Conservation (phyloP, 2,329 filamentous ascomycete species). For the Diaporthe vaccinii region DNA sequence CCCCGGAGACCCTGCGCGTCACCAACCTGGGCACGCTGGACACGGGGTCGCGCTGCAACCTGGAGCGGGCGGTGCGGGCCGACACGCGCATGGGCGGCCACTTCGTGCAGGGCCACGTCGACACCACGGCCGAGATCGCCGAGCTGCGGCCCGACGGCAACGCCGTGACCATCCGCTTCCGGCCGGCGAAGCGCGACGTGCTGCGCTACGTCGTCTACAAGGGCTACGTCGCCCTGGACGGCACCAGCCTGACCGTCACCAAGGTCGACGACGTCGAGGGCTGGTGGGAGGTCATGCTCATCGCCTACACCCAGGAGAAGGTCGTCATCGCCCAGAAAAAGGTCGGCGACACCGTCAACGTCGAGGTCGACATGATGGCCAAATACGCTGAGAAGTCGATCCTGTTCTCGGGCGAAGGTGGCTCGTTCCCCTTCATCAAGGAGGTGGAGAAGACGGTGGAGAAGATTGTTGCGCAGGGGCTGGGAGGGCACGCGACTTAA, state of each 20-base stretch:
- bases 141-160: constrained; percentile 86
- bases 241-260: constrained; percentile 93
- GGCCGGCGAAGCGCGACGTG: constrained; percentile 76
- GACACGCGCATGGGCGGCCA: constrained; percentile 97
- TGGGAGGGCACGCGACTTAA: constrained; percentile 51
- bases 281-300: constrained; percentile 98
- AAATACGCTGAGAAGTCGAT: constrained; percentile 95
- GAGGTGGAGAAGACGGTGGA: constrained; percentile 82
- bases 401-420: constrained; percentile 76
- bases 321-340: constrained; percentile 86
- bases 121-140: constrained; percentile 84
- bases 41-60: constrained; percentile 80
- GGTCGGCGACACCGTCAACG: constrained; percentile 85
- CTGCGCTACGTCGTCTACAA: constrained; percentile 95
- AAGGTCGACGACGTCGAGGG: constrained; percentile 82
- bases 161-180: constrained; percentile 87
- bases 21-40: constrained; percentile 89
- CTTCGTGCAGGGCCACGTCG: constrained; percentile 98
- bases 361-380: constrained; percentile 90
- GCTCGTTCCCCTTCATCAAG: constrained; percentile 72
- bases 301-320: constrained; percentile 94
- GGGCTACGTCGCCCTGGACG: constrained; percentile 94
- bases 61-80: constrained; percentile 92
- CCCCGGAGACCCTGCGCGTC: constrained; percentile 93
- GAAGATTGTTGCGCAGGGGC: constrained; percentile 79